Base-by-base conservation (phyloP, 495 filamentous ascomycete species). In the Penicillium tannophilum region DNA sequence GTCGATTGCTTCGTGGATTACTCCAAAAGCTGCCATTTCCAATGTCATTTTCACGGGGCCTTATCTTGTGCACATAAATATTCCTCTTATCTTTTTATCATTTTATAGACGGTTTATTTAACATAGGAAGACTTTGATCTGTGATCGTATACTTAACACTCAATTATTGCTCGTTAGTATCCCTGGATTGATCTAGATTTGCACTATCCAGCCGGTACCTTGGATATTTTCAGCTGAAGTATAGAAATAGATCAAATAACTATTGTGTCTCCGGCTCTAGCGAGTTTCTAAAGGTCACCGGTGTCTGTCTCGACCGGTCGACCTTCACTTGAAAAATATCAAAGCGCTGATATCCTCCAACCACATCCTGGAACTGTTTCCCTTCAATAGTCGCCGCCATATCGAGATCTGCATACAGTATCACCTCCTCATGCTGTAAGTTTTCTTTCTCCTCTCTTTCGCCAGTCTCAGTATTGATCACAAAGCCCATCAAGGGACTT, bases 301-400 rank as follows among this genome's bases (percentile, higher is more conserved):
- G 64, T 19, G 58, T 46, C 44, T 23, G 17, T 8, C 64, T 55
- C 10, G 52, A 30, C 9, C 76, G 61, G 58, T 76, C 63, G 6
- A 79, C 75, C 31, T 68, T 69, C 10, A 80, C 43, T 31, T 77
- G 57, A 51, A 79, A 79, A 16, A 80, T 64, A 61, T 79, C 75
- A 12, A 71, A 56, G 39, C 77, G 53, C 61, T 80, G 77, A 62
- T 80, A 79, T 7, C 69, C 73, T 6, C 73, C 77, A 2, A 70
- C 73, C 4, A 76, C 60, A 63, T 80, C 77, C 54, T 79, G 76
- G 48, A 71, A 78, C 58, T 79, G 76, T 56, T 79, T 80, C 16
- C 68, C 70, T 53, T 80, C 76, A 26, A 80, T 56, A n/a, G 69
- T 72, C 16, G 58, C 60, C 7, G 64, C 63, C 17, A 79, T 41